Base-by-base conservation (phyloP, 2,329 filamentous ascomycete genomes). In the Amauroascus verrucosus region DNA sequence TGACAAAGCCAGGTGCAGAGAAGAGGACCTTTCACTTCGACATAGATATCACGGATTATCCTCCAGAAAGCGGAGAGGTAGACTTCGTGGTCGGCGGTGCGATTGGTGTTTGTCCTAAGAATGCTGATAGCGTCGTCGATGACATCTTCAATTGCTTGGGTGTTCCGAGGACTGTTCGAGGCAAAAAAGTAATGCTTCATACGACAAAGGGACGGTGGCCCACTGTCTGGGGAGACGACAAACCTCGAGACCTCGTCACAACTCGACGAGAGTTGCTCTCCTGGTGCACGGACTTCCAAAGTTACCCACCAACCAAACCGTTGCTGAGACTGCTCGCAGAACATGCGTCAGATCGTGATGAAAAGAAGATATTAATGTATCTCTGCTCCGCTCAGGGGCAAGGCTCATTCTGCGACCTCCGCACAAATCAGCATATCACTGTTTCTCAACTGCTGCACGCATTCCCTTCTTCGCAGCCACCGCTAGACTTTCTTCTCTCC, bases 11-110 rank as follows among this genome's bases (percentile, higher is more conserved):
- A 22, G 91, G 91, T 20, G 93, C 93, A 4, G 88, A 95, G 75
- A 98, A 98, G 80, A 81, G 91, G 56, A 98, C 93, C 0, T 95
- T 91, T 68, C 93, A 98, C 70, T 97, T 97, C 63, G 93, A 97
- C 63, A 81, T 98, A 43, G 93, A 98, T 63, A 85, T 98, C 48
- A 96, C 91, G 47, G 85, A 95, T 66, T 98, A 98, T 63, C 89
- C 93, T 0, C 79, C 82, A 18, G 88, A 94, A 71, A 78, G 79
- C 53, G 85, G 86, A 51, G 77, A 80, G 48, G 82, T 90, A 4
- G 93, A 97, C 65, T 98, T 97, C 77, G 90, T 91, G 66, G 93
- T 98, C 16, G 93, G 93, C 54, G 93, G 93, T 52, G 93, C 93
- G 51, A 91, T 98, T 68, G 93, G 93, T 37, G 81, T 98, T 54